Conservation (phyloP, 176 grass and related monocot species). For the Olyra latifolia region DNA sequence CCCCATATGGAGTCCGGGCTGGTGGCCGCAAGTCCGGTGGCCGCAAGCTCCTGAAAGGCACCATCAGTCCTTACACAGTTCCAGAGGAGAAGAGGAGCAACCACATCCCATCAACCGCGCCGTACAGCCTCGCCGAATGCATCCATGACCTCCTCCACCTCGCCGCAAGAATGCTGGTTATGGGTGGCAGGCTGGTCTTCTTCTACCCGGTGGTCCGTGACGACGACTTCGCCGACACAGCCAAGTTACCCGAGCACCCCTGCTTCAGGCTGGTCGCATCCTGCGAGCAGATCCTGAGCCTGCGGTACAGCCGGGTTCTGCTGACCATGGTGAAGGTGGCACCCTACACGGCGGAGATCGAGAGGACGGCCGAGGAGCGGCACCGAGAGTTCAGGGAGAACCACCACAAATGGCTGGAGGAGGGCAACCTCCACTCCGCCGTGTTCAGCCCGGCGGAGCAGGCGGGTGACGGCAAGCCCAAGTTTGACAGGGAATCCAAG, state of each 20-base stretch:
- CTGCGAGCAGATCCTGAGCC: conserved; percentile 86
- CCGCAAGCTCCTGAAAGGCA: conserved; percentile 73
- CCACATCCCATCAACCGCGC: conserved; percentile 89
- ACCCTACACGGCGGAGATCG: conserved; percentile 53
- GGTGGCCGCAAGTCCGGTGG: conserved; percentile 92
- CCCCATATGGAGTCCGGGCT: conserved; percentile 92
- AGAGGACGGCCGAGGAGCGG: conserved; percentile 45
- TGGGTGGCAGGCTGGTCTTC: conserved; percentile 77
- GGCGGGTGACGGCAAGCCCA: conserved; percentile 31
- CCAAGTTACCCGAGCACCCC: conserved; percentile 67
- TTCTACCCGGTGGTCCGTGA: conserved; percentile 84
- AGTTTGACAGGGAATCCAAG: conserved; percentile 67
- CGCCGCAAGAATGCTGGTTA: conserved; percentile 72
- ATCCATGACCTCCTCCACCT: conserved; percentile 89
- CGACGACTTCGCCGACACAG: conserved; percentile 25
- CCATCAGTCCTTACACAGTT: conserved; percentile 73
- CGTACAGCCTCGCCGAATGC: conserved; percentile 78
- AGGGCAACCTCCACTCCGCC: conserved; percentile 77
- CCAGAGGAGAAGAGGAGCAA: conserved; percentile 79
- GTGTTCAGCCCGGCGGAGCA: conserved; percentile 60
- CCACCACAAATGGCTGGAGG: conserved; percentile 90
- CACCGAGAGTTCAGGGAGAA: conserved; percentile 84
- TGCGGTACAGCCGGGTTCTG: conserved; percentile 74
- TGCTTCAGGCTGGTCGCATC: conserved; percentile 75
- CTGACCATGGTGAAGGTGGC: conserved; percentile 82